Percentiles rank a stretch among this genome's conserved stretches.
Evolutionary conservation across 2,329 filamentous ascomycete genomes (phyloP).

Genomic region (Diaporthe sp.): DNA sequence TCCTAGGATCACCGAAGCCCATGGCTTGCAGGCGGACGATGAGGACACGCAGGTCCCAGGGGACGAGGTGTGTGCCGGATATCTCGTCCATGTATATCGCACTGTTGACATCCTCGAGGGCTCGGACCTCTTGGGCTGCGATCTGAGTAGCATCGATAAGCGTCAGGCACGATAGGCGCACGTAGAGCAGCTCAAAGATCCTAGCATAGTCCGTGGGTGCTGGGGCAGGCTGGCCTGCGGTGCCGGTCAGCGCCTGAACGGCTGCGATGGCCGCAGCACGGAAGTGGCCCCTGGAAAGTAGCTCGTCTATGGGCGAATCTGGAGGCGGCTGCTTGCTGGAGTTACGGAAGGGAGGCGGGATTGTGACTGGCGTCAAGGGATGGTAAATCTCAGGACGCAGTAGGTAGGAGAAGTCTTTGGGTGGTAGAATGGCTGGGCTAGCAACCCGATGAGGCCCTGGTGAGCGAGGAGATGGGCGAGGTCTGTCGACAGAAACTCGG

Average conservation of each 20-base stretch:
- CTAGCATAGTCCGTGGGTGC: slow-evolving; percentile 70
- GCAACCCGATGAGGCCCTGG: slow-evolving; percentile 48
- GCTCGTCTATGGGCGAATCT: slow-evolving; percentile 74
- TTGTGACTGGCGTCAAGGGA: slow-evolving; percentile 74
- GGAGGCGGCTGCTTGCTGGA: slow-evolving; percentile 74
- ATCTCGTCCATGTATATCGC: slow-evolving; percentile 69
- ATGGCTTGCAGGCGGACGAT: slow-evolving; percentile 87
- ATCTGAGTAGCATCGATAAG: slow-evolving; percentile 80
- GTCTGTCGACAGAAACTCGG: slow-evolving; percentile 45
- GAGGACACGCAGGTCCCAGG: slow-evolving; percentile 88
- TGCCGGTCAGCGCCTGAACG: slow-evolving; percentile 70
- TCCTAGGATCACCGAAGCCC: slow-evolving; percentile 85
- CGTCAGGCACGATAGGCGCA: slow-evolving; percentile 84
- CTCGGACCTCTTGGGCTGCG: slow-evolving; percentile 76
- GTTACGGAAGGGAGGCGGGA: slow-evolving; percentile 77
- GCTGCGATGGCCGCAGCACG: slow-evolving; percentile 81
- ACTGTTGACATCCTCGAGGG: slow-evolving; percentile 72
- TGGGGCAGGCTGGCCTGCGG: slow-evolving; percentile 53
- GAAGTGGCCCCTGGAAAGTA: slow-evolving; percentile 83
- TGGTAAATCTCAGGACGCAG: slow-evolving; percentile 87
- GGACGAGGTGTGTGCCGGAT: slow-evolving; percentile 76
- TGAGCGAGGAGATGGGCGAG: slow-evolving; percentile 47
- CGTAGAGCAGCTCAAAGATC: slow-evolving; percentile 85
- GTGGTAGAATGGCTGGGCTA: slow-evolving; percentile 51
- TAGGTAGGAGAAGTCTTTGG: slow-evolving; percentile 84